Evolutionary conservation across 495 filamentous ascomycete genomes (phyloP).

Genomic region (Penicillium goetzii): DNA sequence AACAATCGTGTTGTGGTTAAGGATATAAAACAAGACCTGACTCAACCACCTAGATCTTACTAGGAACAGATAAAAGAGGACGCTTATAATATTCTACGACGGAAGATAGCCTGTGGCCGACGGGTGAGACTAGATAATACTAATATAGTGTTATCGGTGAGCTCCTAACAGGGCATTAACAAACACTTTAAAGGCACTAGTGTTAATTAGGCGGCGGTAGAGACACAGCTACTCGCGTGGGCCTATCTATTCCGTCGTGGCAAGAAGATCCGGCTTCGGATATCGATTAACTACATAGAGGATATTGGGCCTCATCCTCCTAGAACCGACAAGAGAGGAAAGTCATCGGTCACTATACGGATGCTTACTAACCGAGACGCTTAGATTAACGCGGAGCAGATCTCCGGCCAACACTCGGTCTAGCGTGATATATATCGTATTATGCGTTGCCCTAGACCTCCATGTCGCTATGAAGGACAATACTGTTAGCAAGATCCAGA

Average conservation of each 20-base stretch:
- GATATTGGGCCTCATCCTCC: no score
- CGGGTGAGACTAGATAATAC: slow-evolving; percentile 27
- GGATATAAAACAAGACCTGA: slow-evolving; percentile 39
- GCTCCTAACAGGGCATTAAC: slow-evolving; percentile 10
- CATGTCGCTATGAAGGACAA: no score
- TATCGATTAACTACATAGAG: no score
- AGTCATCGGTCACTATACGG: slow-evolving; percentile 18
- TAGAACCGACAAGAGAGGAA: slow-evolving; percentile 26
- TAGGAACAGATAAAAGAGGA: slow-evolving; percentile 27
- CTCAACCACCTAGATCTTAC: slow-evolving; percentile 31
- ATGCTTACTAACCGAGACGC: no score
- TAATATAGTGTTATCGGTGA: slow-evolving; percentile 19
- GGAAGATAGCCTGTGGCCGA: slow-evolving; percentile 19
- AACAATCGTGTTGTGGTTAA: slow-evolving; percentile 35
- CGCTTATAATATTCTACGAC: slow-evolving; percentile 14
- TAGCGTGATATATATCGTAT: no score
- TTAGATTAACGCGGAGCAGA: no score
- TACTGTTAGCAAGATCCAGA: no score
- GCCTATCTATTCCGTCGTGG: slow-evolving; percentile 14
- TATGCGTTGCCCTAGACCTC: no score
- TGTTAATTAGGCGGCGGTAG: slow-evolving; percentile 14
- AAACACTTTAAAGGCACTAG: slow-evolving; percentile 18
- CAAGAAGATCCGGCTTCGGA: slow-evolving; percentile 18
- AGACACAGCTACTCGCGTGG: slow-evolving; percentile 17
- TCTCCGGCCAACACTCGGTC: no score